Evolutionary conservation across 169 alveolate genomes (phyloP).

Genomic region (Plasmodium sp.): DNA sequence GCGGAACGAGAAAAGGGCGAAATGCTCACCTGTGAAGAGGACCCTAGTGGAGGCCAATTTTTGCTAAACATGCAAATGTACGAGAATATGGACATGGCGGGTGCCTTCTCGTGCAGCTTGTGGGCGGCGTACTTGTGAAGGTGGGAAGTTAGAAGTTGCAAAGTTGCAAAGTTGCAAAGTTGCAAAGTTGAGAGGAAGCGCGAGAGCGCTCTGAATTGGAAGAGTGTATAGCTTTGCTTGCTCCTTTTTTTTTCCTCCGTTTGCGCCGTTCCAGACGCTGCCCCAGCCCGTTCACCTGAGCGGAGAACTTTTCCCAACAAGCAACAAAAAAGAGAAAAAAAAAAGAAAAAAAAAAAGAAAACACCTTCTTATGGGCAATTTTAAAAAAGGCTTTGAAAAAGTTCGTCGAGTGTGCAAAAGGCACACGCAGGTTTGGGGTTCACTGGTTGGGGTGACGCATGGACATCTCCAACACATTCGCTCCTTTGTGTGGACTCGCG

Average conservation of each 20-base stretch:
- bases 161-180: not conserved
- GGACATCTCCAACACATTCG: not conserved
- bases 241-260: not conserved
- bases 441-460: not conserved
- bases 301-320: not conserved
- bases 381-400: not conserved
- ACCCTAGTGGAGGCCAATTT: conserved; percentile 28
- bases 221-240: not conserved
- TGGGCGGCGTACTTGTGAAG: conserved; percentile 62
- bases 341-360: not conserved
- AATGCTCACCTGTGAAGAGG: not conserved
- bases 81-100: conserved; percentile 6
- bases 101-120: conserved; percentile 14
- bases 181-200: not conserved
- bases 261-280: not conserved
- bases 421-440: not conserved
- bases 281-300: not conserved
- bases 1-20: not conserved
- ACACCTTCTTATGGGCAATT: not conserved
- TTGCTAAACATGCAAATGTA: conserved; percentile 8
- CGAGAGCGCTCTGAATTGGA: not conserved
- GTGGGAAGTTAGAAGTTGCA: not conserved
- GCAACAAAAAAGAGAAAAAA: not conserved
- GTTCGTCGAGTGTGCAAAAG: not conserved
- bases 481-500: not conserved